Conservation (phyloP, 2,329 filamentous ascomycete species). For the Aspergillus pseudotamarii region DNA sequence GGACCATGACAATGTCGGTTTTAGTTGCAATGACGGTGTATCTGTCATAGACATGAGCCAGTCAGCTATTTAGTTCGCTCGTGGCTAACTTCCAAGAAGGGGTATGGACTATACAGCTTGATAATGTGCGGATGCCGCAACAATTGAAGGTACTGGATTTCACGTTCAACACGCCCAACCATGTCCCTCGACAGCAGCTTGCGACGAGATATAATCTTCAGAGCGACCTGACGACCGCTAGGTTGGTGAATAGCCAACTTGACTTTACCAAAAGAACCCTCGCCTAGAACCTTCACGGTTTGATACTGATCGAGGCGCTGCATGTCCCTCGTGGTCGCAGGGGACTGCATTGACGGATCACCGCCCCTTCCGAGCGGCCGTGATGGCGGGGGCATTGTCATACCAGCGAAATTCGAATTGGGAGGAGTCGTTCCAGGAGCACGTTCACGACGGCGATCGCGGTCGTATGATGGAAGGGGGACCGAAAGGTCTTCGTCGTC, state of each 20-base stretch:
- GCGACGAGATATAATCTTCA: constrained; percentile 97
- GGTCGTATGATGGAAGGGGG: constrained; percentile 55
- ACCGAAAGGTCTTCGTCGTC: constrained; percentile 85
- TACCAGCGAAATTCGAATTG: constrained; percentile 35
- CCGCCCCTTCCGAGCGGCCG: constrained; percentile 34
- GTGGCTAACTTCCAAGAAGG: neutral
- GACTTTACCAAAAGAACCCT: constrained; percentile 98
- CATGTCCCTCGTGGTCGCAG: constrained; percentile 60
- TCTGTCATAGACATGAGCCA: constrained; percentile 47
- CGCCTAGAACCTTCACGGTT: constrained; percentile 85
- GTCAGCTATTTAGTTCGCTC: constrained; percentile 21
- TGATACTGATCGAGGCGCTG: constrained; percentile 91
- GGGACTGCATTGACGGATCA: constrained; percentile 43
- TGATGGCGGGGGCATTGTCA: constrained; percentile 42
- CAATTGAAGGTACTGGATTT: constrained; percentile 97
- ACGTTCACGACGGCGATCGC: constrained; percentile 30
- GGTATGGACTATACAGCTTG: constrained; percentile 72
- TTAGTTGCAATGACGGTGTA: constrained; percentile 96
- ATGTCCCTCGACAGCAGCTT: constrained; percentile 97
- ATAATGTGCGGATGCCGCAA: constrained; percentile 98
- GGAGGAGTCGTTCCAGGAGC: constrained; percentile 18
- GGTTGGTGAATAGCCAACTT: constrained; percentile 92
- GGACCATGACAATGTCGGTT: constrained; percentile 96
- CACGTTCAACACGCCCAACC: constrained; percentile 94
- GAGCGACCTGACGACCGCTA: constrained; percentile 90